Conservation (phyloP, 148 eudicot species). For the Mesembryanthemum crystallinum region DNA sequence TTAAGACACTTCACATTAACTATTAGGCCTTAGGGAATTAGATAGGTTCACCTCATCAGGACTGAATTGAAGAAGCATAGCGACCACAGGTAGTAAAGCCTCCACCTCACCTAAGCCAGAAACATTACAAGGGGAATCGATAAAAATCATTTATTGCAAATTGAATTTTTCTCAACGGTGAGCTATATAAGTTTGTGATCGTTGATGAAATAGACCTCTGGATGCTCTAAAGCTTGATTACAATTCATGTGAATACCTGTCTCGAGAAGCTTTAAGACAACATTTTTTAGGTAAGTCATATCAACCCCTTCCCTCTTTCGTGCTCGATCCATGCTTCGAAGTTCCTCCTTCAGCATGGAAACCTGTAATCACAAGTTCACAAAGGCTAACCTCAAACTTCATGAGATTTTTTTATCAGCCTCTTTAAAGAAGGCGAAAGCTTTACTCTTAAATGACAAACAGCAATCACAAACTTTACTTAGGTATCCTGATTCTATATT, state of each 20-base stretch:
- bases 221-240: constrained; percentile 5
- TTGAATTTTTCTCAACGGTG: not conserved
- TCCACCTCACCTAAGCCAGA: constrained; percentile 79
- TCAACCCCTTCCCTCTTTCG: constrained; percentile 96
- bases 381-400: constrained; percentile 1
- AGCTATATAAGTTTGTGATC: not conserved
- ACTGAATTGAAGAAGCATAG: constrained; percentile 98
- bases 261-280: constrained; percentile 91
- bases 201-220: constrained; percentile 1
- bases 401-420: not conserved
- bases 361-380: constrained; percentile 47
- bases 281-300: constrained; percentile 95
- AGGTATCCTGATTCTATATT: not conserved
- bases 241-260: constrained; percentile 56
- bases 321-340: constrained; percentile 85
- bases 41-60: constrained; percentile 78
- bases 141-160: not conserved
- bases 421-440: not conserved
- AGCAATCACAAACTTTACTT: not conserved
- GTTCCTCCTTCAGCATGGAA: constrained; percentile 91
- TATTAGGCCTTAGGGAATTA: constrained; percentile 10
- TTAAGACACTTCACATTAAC: constrained; percentile 4
- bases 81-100: constrained; percentile 89
- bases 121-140: not conserved
- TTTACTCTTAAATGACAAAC: not conserved